A percentile compares a stretch with the other conserved stretches of the same genome.
Evolutionary conservation across 495 filamentous ascomycete genomes (phyloP).

Genomic region (Penicillium atrosanguineum): DNA sequence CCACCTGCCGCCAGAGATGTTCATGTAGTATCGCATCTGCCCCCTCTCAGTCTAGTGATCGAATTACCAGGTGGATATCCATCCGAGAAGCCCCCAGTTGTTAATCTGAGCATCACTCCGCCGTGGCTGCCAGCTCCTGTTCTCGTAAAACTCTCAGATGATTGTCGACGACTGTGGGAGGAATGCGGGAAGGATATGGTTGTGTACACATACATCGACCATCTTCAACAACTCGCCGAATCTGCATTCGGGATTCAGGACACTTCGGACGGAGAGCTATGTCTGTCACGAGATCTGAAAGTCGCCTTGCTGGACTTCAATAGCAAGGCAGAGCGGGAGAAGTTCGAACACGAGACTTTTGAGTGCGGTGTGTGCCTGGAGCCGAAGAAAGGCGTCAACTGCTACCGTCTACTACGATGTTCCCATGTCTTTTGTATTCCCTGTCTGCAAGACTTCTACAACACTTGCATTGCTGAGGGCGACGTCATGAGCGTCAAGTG

Average conservation of each 20-base stretch:
- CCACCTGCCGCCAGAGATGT: slow-evolving; percentile 41
- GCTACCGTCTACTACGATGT: slow-evolving; percentile 76
- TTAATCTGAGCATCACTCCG: slow-evolving; percentile 63
- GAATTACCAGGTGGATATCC: slow-evolving; percentile 77
- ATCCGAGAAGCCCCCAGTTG: slow-evolving; percentile 57
- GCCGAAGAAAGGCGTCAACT: slow-evolving; percentile 82
- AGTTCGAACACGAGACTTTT: slow-evolving; percentile 82
- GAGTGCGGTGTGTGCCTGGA: slow-evolving; percentile 90
- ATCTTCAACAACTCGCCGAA: slow-evolving; percentile 77
- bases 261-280: slow-evolving; percentile 41
- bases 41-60: slow-evolving; percentile 67
- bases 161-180: slow-evolving; percentile 71
- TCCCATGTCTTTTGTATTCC: slow-evolving; percentile 85
- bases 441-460: slow-evolving; percentile 89
- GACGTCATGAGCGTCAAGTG: slow-evolving; percentile 76
- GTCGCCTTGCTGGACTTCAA: slow-evolving; percentile 77
- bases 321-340: slow-evolving; percentile 63
- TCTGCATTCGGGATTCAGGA: slow-evolving; percentile 69
- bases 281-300: slow-evolving; percentile 55
- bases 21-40: slow-evolving; percentile 70
- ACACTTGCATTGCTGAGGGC: slow-evolving; percentile 79
- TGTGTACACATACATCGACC: slow-evolving; percentile 83
- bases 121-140: slow-evolving; percentile 66
- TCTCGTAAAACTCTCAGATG: slow-evolving; percentile 56
- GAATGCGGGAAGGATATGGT: slow-evolving; percentile 75